These are phyloP conservation scores for Aphanomyces astaci DNA, from an alignment of 352 stramenopile species.

Conservation along the genomic window DNA sequence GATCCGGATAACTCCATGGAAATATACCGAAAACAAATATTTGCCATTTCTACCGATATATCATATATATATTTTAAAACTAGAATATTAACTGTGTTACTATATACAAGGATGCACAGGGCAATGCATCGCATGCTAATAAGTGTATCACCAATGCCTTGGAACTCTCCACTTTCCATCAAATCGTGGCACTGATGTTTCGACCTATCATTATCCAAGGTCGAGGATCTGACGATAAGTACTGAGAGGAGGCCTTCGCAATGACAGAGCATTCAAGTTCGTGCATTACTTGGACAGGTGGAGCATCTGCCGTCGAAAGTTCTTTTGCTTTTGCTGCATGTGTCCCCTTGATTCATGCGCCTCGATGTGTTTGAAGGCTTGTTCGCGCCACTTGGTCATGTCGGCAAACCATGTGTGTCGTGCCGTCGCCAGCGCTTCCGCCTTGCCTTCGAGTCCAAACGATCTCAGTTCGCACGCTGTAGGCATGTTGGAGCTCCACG, in stretches of 20 bases:
- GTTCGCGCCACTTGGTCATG: slow-evolving; percentile 18
- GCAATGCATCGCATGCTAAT: too few relatives aligned
- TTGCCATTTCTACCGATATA: background rate
- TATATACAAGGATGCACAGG: too few relatives aligned
- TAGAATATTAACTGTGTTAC: background rate
- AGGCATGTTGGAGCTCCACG: background rate
- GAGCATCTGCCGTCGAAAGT: slow-evolving; percentile 18
- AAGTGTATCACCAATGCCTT: too few relatives aligned
- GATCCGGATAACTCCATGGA: background rate
- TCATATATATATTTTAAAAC: background rate
- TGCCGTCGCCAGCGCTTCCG: slow-evolving; percentile 14
- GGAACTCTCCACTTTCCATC: too few relatives aligned
- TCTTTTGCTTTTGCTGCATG: slow-evolving; percentile 11
- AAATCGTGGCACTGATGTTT: too few relatives aligned
- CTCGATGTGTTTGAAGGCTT: slow-evolving; percentile 22
- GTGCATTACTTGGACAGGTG: background rate
- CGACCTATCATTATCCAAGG: too few relatives aligned
- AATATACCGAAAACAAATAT: background rate
- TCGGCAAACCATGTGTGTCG: slow-evolving; percentile 10
- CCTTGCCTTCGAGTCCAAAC: slow-evolving; percentile 18
- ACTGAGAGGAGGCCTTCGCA: background rate
- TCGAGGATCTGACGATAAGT: too few relatives aligned
- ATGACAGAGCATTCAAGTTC: background rate
- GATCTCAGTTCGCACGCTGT: slow-evolving; percentile 10
- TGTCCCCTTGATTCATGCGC: background rate